Evolutionary conservation across 2,329 filamentous ascomycete genomes (phyloP), one percentile per base, ranked within the genome.

Genomic region (Xylariaceae sp.): DNA sequence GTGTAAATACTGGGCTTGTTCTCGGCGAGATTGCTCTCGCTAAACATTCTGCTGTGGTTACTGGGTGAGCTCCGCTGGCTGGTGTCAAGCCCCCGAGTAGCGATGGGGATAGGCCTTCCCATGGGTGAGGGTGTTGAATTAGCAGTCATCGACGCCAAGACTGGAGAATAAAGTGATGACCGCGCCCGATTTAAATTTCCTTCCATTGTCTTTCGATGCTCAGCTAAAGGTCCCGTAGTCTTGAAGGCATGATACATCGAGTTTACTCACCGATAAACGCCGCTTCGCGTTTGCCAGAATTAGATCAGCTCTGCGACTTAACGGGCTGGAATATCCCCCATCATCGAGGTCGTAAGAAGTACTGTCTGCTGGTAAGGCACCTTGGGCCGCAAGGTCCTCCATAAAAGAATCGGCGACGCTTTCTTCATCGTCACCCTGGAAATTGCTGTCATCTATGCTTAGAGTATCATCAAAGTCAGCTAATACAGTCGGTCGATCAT

Each of bases 231-330:
- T 42, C 44, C 48, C 48, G n/a, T 6, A 11, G 47, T n/a, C 18
- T 44, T 55, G 8, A 56, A n/a, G 10, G 15, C 34, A 34, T 23
- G 17, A 53, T 48, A 30, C 23, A 30, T 30, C 23, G 35, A 45
- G 51, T 45, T 18, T 10, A 75, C 89, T 73, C 80, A 95, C 91
- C 71, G 90, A 94, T 62, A 97, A 79, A 67, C 92, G 83, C 72
- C 86, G 88, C 77, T 97, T 97, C 37, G 93, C 93, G 74, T 96
- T 96, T 58, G 92, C 90, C 57, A 97, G 80, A 70, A 97, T 97
- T 70, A 92, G 81, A 72, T 97, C 92, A 1, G 92, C 92, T 68
- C 91, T 85, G 66, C 88, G 87, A 72, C 90, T 93, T 64, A 96
- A 76, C 23, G 89, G 86, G 53, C 89, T 90, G 2, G 90, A 90